Evolutionary conservation across 768 basidiomycete species (phyloP).

Genomic region (Zangia roseola): DNA sequence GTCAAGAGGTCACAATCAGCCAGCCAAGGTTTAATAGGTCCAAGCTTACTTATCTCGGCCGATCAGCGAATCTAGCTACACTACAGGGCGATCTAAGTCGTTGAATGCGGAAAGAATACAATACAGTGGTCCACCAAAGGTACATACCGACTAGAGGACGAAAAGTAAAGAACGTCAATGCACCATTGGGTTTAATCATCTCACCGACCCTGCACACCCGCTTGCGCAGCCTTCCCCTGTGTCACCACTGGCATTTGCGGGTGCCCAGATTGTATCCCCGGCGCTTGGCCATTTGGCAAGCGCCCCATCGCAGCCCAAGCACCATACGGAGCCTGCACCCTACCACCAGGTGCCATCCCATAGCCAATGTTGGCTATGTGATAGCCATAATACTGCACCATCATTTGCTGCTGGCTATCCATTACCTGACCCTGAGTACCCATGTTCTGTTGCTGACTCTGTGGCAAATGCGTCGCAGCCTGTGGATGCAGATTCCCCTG

Average conservation of each 20-base stretch:
- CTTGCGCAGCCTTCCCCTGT: conserved; percentile 34
- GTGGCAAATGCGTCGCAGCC: conserved; percentile 23
- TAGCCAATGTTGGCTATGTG: conserved; percentile 26
- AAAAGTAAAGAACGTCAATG: conserved; percentile 6
- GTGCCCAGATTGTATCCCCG: conserved; percentile 29
- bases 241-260: conserved; percentile 30
- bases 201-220: conserved; percentile 36
- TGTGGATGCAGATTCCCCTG: conserved; percentile 29
- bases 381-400: conserved; percentile 33
- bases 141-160: conserved; percentile 4
- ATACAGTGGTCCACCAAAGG: conserved; percentile 11
- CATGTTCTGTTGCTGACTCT: conserved; percentile 30
- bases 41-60: conserved; percentile 14
- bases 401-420: conserved; percentile 29
- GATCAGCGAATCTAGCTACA: conserved; percentile 16
- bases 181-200: neutral
- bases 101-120: conserved; percentile 6
- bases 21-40: conserved; percentile 1
- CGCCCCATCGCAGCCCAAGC: conserved; percentile 26
- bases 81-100: neutral
- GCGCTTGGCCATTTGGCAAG: conserved; percentile 25
- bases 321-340: conserved; percentile 22
- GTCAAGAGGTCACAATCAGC: conserved; percentile 6
- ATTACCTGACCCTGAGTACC: conserved; percentile 20
- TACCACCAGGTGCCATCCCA: conserved; percentile 14